Percentiles rank a stretch among this genome's conserved stretches.
Evolutionary conservation across 1,284 basidiomycete species (phyloP).

Genomic region (Ganoderma sinense): DNA sequence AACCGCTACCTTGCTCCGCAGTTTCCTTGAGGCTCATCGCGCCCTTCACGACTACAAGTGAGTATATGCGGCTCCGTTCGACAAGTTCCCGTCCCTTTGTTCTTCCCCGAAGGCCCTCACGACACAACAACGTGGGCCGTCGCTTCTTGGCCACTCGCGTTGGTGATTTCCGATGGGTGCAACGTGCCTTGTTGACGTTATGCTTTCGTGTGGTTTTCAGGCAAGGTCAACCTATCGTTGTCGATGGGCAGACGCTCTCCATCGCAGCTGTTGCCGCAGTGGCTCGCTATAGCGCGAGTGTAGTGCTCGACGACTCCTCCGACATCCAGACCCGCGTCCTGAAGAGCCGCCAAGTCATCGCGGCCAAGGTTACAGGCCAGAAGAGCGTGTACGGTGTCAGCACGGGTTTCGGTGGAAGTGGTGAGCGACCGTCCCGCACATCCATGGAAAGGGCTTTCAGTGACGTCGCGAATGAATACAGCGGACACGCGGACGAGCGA

Average conservation of each 20-base stretch:
- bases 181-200: neutral
- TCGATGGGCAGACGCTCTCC: slow-evolving; percentile 77
- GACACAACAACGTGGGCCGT: neutral
- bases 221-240: slow-evolving; percentile 64
- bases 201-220: slow-evolving; percentile 41
- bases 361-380: slow-evolving; percentile 70
- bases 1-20: slow-evolving; percentile 31
- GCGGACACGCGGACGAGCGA: slow-evolving; percentile 78
- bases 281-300: slow-evolving; percentile 65
- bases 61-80: slow-evolving; percentile 6
- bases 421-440: slow-evolving; percentile 43
- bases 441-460: neutral
- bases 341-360: slow-evolving; percentile 69
- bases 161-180: neutral
- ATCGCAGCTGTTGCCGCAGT: slow-evolving; percentile 78
- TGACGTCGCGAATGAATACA: slow-evolving; percentile 26
- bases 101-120: neutral
- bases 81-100: neutral
- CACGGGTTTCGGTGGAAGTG: slow-evolving; percentile 86
- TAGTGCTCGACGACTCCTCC: slow-evolving; percentile 60
- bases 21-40: slow-evolving; percentile 39
- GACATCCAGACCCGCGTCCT: slow-evolving; percentile 57
- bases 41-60: slow-evolving; percentile 40
- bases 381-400: slow-evolving; percentile 83
- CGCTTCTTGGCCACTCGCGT: neutral